phyloP scores from a whole-genome alignment of 495 filamentous ascomycete species.

The Tuber indicum region DNA sequence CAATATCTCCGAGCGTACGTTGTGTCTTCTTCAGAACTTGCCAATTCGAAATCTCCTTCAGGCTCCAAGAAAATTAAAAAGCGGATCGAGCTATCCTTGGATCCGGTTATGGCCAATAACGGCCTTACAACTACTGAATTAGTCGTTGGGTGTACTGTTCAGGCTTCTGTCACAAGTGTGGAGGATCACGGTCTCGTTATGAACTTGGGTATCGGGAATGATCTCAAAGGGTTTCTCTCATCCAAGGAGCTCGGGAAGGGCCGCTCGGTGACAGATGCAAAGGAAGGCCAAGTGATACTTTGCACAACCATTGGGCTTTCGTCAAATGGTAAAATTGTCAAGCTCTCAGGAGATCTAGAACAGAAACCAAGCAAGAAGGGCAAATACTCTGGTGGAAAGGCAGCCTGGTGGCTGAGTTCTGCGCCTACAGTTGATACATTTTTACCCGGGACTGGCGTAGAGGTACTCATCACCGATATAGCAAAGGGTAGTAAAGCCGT shows the following conservation, averaged over 20 bases:
- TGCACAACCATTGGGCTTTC: conserved; percentile 72
- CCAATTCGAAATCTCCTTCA: conserved; percentile 11
- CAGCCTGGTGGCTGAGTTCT: conserved; percentile 58
- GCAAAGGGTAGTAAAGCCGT: conserved; percentile 46
- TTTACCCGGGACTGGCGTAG: conserved; percentile 80
- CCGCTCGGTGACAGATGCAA: conserved; percentile 55
- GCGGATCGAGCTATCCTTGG: conserved; percentile 75
- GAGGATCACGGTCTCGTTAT: conserved; percentile 94
- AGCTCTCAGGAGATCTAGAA: conserved; percentile 68
- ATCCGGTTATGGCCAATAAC: conserved; percentile 66
- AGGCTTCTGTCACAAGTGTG: conserved; percentile 80
- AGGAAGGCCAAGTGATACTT: conserved; percentile 75
- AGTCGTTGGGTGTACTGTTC: conserved; percentile 64
- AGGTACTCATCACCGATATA: conserved; percentile 73
- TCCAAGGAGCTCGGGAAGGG: conserved; percentile 67
- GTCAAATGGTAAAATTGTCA: conserved; percentile 71
- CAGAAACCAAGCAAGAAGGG: conserved; percentile 57
- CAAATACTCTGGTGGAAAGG: conserved; percentile 49
- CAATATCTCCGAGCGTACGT: conserved; percentile 87
- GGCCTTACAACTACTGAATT: conserved; percentile 65
- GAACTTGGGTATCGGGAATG: conserved; percentile 71
- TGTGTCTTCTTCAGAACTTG: conserved; percentile 59
- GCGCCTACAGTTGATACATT: conserved; percentile 86
- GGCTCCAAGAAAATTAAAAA: conserved; percentile 58
- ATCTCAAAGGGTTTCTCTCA: conserved; percentile 77